Conservation (phyloP, 768 basidiomycete species). For the Royoungia palumana region DNA sequence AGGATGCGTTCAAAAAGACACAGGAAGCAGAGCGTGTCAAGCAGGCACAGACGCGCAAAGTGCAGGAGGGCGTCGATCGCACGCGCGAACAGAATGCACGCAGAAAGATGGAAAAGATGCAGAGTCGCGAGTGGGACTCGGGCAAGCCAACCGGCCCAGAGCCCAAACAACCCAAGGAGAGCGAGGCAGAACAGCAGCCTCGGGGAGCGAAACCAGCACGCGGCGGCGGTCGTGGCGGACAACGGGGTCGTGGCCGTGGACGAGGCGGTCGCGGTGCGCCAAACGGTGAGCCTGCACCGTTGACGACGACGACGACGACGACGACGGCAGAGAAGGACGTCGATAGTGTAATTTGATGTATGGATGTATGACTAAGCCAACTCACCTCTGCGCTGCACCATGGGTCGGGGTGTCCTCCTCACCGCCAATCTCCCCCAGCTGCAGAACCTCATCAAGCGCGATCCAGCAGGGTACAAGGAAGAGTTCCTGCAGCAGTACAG, state of each 20-base stretch:
- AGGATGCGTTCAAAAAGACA: conserved; percentile 70
- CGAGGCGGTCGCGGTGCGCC: conserved; percentile 23
- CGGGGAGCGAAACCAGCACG: conserved; percentile 26
- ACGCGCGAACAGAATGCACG: conserved; percentile 77
- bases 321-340: neutral
- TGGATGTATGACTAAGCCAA: conserved; percentile 18
- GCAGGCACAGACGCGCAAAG: conserved; percentile 55
- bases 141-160: conserved; percentile 45
- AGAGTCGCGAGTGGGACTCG: conserved; percentile 81
- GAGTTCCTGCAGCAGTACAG: conserved; percentile 98
- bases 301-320: neutral
- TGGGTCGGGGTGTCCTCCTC: conserved; percentile 43
- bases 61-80: conserved; percentile 66
- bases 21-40: conserved; percentile 62
- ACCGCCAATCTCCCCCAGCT: conserved; percentile 91
- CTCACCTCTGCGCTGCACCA: neutral
- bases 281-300: neutral
- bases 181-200: conserved; percentile 13
- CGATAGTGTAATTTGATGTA: conserved; percentile 5
- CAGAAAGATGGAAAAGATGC: conserved; percentile 77
- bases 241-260: conserved; percentile 37
- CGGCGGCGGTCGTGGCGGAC: conserved; percentile 31
- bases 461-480: conserved; percentile 85
- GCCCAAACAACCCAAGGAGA: conserved; percentile 7
- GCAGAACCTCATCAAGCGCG: conserved; percentile 95